Percentiles rank a stretch among this genome's conserved stretches.
Conservation (phyloP, 225 moss, liverwort and hornwort species). For the Physcomitrellopsis africana region DNA sequence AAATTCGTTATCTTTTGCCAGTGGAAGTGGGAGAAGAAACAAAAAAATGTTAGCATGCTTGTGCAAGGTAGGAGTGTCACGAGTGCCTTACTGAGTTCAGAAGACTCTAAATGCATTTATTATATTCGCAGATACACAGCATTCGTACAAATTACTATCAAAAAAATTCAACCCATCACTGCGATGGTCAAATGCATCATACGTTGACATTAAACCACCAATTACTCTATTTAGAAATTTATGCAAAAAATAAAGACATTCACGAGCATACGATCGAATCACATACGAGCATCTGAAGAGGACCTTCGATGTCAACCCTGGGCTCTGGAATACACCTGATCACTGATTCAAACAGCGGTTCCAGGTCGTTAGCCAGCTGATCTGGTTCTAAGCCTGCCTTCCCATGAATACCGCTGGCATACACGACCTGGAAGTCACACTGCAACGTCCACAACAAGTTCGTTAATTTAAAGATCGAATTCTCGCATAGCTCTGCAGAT, state of each 20-base stretch:
- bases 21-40: background rate
- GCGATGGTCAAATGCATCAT: too few species aligned
- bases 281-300: conserved; percentile 92
- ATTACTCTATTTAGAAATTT: background rate
- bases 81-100: too few species aligned
- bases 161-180: too few species aligned
- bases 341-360: conserved; percentile 87
- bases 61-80: background rate
- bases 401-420: conserved; percentile 91
- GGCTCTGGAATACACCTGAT: conserved; percentile 86
- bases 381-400: conserved; percentile 87
- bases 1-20: conserved; percentile 78
- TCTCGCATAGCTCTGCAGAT: background rate
- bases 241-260: background rate
- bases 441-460: conserved; percentile 35
- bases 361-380: conserved; percentile 76
- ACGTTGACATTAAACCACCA: too few species aligned
- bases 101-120: too few species aligned
- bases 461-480: background rate
- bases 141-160: too few species aligned
- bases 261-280: background rate
- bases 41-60: background rate
- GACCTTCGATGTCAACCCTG: conserved; percentile 72
- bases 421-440: conserved; percentile 98
- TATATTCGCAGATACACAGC: too few species aligned